Percentiles rank a stretch among this genome's conserved stretches.
Conservation (phyloP, 176 grass and related monocot species). For the Saccharum officinarum region DNA sequence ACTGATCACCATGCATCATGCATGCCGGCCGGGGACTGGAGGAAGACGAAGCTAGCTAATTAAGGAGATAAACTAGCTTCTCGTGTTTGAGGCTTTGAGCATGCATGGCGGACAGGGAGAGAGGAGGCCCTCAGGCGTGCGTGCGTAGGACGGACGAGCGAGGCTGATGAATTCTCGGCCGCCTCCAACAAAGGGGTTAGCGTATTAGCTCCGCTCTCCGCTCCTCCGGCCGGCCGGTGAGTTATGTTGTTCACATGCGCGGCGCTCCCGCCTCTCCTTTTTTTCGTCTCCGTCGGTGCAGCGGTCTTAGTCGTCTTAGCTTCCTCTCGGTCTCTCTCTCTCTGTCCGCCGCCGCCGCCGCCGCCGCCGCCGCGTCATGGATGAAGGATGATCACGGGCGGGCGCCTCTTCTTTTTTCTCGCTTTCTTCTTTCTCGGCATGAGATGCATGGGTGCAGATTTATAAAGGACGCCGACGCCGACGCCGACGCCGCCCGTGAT, state of each 20-base stretch:
- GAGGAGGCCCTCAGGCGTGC: neutral
- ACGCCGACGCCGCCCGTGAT: conserved; percentile 18
- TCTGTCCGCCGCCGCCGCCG: neutral
- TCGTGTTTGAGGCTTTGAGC: neutral
- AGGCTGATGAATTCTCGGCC: conserved; percentile 54
- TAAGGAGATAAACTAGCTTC: neutral
- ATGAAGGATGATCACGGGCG: conserved; percentile 1
- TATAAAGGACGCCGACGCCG: conserved; percentile 4
- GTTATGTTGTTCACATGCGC: conserved; percentile 87
- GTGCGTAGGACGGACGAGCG: neutral
- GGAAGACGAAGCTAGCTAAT: neutral
- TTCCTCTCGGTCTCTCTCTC: no score
- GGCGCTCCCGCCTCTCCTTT: conserved; percentile 59
- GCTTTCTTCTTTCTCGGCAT: conserved; percentile 13
- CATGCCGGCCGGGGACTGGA: neutral
- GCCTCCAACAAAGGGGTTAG: neutral
- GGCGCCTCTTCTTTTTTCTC: neutral
- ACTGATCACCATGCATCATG: neutral
- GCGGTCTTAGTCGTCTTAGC: neutral
- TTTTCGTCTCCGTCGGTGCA: neutral
- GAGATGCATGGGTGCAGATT: neutral
- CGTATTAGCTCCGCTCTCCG: neutral
- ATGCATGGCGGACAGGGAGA: neutral
- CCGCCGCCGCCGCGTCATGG: neutral
- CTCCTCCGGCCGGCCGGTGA: conserved; percentile 50